Conservation (phyloP, 2,329 filamentous ascomycete species). For the Cordyceps cateniannulata region DNA sequence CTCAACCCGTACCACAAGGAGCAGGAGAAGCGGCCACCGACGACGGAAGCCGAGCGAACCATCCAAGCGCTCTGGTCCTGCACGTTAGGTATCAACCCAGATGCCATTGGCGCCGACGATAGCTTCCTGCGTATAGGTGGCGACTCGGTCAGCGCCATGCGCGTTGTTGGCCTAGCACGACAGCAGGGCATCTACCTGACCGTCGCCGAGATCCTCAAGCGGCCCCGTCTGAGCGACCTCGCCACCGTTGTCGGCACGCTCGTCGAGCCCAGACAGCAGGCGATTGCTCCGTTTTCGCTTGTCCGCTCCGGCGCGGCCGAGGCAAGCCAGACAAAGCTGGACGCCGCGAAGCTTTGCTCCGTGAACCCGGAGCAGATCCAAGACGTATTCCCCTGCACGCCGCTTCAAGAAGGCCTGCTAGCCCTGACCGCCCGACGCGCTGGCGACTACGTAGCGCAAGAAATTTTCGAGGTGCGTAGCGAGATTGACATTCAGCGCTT, state of each 20-base stretch:
- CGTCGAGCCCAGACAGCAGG: background rate
- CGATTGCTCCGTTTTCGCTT: background rate
- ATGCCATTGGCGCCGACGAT: conserved; percentile 14
- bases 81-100: background rate
- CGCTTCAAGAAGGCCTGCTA: conserved; percentile 18
- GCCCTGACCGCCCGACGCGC: conserved; percentile 14
- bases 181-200: conserved; percentile 33
- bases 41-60: background rate
- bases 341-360: conserved; percentile 14
- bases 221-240: conserved; percentile 39
- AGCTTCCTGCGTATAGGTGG: conserved; percentile 5
- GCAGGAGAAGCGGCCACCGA: background rate
- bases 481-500: conserved; percentile 13
- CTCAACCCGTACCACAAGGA: background rate
- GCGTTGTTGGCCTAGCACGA: conserved; percentile 36
- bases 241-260: conserved; percentile 21
- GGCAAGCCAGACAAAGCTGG: background rate
- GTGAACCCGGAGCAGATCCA: conserved; percentile 12
- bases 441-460: conserved; percentile 16
- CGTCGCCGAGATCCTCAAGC: conserved; percentile 38
- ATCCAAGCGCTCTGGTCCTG: conserved; percentile 3
- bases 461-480: conserved; percentile 14
- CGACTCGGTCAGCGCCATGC: conserved; percentile 45
- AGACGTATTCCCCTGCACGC: conserved; percentile 19
- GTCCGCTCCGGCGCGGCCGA: background rate